phyloP scores from a whole-genome alignment of 2,329 filamentous ascomycete species.

The Xylaria arbuscula region DNA sequence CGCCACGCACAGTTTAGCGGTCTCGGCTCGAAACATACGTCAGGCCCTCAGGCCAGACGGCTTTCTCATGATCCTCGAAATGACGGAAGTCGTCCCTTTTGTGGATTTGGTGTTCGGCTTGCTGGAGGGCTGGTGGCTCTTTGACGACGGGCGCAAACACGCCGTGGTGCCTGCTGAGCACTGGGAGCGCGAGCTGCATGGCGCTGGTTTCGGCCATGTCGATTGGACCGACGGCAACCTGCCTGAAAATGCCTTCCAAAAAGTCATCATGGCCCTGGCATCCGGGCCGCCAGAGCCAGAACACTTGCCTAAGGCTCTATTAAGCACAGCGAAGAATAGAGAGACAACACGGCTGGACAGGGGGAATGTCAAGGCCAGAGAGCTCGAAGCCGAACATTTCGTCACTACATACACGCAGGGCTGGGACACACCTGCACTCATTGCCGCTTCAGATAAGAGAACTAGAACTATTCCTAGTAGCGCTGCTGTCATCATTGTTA shows the following conservation, averaged over 20 bases:
- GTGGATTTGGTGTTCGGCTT: constrained; percentile 53
- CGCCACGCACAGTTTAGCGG: constrained; percentile 48
- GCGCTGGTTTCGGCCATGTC: constrained; percentile 46
- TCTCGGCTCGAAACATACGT: constrained; percentile 46
- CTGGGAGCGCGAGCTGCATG: constrained; percentile 46
- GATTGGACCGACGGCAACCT: constrained; percentile 48
- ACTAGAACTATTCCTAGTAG: not conserved
- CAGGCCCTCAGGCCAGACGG: constrained; percentile 50
- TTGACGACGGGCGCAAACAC: constrained; percentile 49
- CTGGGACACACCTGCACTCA: too few relatives aligned
- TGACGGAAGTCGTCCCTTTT: constrained; percentile 48
- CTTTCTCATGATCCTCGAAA: constrained; percentile 51
- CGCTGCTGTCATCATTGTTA: not conserved
- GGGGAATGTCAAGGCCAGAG: too few relatives aligned
- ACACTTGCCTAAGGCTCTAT: too few relatives aligned
- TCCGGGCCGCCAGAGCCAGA: too few relatives aligned
- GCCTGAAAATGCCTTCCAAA: constrained; percentile 45
- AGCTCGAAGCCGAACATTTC: too few relatives aligned
- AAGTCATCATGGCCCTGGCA: constrained; percentile 48
- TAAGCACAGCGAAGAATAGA: too few relatives aligned
- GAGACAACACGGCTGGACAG: too few relatives aligned
- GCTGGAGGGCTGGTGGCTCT: constrained; percentile 55
- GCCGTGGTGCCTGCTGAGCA: constrained; percentile 36
- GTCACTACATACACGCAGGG: too few relatives aligned
- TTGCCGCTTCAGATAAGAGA: not conserved